phyloP scores from a whole-genome alignment of 345 rosid species.

The Acer campestre region DNA sequence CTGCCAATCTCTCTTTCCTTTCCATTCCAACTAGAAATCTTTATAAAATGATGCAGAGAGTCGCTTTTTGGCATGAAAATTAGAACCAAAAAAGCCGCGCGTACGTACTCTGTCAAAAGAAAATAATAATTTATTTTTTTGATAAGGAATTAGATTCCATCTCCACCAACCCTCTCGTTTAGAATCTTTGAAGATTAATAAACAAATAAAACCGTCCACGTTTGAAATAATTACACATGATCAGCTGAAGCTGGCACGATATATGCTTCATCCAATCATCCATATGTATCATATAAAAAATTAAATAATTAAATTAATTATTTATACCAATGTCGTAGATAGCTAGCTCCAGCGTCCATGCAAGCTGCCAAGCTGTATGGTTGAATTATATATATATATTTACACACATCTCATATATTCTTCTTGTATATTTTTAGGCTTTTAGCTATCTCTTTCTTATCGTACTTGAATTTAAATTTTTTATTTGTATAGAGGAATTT shows the following conservation, averaged over 20 bases:
- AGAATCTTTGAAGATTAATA: constrained; percentile 19
- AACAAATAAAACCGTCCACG: constrained; percentile 16
- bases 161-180: constrained; percentile 25
- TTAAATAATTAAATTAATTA: no score
- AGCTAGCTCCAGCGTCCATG: not conserved
- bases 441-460: not conserved
- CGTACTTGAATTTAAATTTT: not conserved
- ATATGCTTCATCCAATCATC: constrained; percentile 11
- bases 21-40: constrained; percentile 21
- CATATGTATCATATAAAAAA: not conserved
- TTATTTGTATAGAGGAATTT: not conserved
- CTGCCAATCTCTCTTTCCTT: constrained; percentile 29
- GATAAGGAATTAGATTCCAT: constrained; percentile 46
- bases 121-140: not conserved
- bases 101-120: constrained; percentile 15
- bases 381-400: not conserved
- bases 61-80: constrained; percentile 40
- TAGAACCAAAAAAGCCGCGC: constrained; percentile 16
- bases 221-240: not conserved
- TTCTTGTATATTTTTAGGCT: not conserved
- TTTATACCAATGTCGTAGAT: not conserved
- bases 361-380: constrained; percentile 18
- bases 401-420: not conserved
- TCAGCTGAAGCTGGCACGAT: not conserved
- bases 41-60: constrained; percentile 6